A percentile compares a stretch with the other conserved stretches of the same genome.
phyloP scores from a whole-genome alignment of 805 yeast genomes.

The Wickerhamomyces hampshirensis region DNA sequence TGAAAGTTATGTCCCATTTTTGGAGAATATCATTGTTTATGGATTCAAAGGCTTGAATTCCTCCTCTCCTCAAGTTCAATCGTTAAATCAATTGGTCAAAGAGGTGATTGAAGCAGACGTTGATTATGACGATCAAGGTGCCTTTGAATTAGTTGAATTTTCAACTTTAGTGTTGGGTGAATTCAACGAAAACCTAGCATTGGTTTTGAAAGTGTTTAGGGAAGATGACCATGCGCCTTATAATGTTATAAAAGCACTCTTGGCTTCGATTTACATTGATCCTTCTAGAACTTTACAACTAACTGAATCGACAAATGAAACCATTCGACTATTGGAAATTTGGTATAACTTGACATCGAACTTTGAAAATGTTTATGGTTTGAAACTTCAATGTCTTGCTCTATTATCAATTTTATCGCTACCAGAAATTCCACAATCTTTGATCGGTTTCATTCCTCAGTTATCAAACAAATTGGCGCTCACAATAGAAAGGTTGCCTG shows the following conservation, averaged over 20 bases:
- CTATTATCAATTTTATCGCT: slow-evolving; percentile 45
- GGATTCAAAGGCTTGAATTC: slow-evolving; percentile 36
- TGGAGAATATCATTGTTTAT: slow-evolving; percentile 46
- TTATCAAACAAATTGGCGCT: slow-evolving; percentile 47
- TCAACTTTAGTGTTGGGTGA: slow-evolving; percentile 13
- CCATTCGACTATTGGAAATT: slow-evolving; percentile 45
- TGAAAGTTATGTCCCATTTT: slow-evolving; percentile 51
- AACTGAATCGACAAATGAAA: slow-evolving; percentile 41
- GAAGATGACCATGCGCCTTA: slow-evolving; percentile 32
- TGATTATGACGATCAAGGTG: slow-evolving; percentile 31
- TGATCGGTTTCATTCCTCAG: slow-evolving; percentile 37
- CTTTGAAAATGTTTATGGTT: slow-evolving; percentile 67
- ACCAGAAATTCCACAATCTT: slow-evolving; percentile 34
- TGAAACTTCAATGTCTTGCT: slow-evolving; percentile 69
- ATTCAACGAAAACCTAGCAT: slow-evolving; percentile 13
- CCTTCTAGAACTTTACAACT: slow-evolving; percentile 49
- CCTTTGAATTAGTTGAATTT: slow-evolving; percentile 28
- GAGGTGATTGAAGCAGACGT: slow-evolving; percentile 18
- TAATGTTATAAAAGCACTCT: slow-evolving; percentile 51
- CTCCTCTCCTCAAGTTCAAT: slow-evolving; percentile 14
- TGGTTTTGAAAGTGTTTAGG: slow-evolving; percentile 9
- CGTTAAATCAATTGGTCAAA: slow-evolving; percentile 12
- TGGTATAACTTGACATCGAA: slow-evolving; percentile 57
- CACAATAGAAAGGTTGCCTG: slow-evolving; percentile 60
- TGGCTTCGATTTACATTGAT: slow-evolving; percentile 61